Evolutionary conservation across 1,284 basidiomycete species (phyloP).

Genomic region (Crucibulum cyathiforme): DNA sequence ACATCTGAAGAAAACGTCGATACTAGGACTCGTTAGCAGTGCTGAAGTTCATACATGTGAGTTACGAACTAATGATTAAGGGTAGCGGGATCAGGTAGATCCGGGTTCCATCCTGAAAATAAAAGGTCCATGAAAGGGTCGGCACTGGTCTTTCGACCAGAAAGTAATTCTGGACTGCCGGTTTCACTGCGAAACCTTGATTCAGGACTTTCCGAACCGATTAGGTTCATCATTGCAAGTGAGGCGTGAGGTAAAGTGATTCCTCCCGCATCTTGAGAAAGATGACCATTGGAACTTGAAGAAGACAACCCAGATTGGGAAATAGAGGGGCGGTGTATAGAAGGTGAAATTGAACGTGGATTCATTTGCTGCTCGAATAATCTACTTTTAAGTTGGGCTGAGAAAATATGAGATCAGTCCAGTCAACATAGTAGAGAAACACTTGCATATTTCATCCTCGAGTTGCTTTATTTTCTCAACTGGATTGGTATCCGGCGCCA

Average conservation of each 20-base stretch:
- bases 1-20: slow-evolving; percentile 81
- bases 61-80: slow-evolving; percentile 74
- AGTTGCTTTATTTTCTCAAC: slow-evolving; percentile 74
- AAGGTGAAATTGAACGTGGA: slow-evolving; percentile 49
- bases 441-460: slow-evolving; percentile 78
- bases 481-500: slow-evolving; percentile 77
- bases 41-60: slow-evolving; percentile 7
- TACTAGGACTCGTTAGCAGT: slow-evolving; percentile 47
- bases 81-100: slow-evolving; percentile 73
- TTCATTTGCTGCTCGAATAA: slow-evolving; percentile 57
- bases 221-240: slow-evolving; percentile 48
- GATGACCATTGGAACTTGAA: slow-evolving; percentile 16
- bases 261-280: slow-evolving; percentile 35
- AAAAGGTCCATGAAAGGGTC: slow-evolving; percentile 69
- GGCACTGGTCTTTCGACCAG: slow-evolving; percentile 41
- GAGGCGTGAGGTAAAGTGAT: slow-evolving; percentile 57
- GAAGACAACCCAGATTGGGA: slow-evolving; percentile 12
- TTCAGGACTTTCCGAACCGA: slow-evolving; percentile 49
- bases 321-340: slow-evolving; percentile 9
- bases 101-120: slow-evolving; percentile 80
- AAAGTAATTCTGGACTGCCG: slow-evolving; percentile 55
- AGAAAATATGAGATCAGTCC: slow-evolving; percentile 3
- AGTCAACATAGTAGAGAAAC: not conserved
- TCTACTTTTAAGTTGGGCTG: slow-evolving; percentile 69
- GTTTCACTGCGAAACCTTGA: slow-evolving; percentile 53